Conservation (phyloP, 116 monocot genomes). For the Phalaenopsis hybrid region DNA sequence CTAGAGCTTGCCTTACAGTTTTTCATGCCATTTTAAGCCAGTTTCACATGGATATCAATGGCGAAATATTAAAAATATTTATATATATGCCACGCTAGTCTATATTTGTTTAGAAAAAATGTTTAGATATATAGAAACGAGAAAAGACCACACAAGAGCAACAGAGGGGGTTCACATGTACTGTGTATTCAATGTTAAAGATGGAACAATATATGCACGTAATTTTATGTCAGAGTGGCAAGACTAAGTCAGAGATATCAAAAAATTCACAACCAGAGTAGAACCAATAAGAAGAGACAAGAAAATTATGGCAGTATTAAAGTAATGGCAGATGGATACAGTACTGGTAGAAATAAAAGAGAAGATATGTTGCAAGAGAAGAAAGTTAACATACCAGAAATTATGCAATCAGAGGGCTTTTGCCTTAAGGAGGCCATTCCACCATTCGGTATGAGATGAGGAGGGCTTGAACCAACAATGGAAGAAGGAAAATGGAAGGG, state of each 20-base stretch:
- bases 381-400: constrained; percentile 7
- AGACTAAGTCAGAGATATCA: neutral
- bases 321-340: neutral
- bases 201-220: constrained; percentile 4
- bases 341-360: neutral
- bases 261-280: neutral
- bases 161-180: neutral
- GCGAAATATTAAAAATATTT: too few species aligned
- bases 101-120: neutral
- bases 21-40: neutral
- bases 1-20: neutral
- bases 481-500: constrained; percentile 20
- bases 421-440: neutral
- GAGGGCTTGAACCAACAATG: neutral
- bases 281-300: neutral
- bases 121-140: neutral
- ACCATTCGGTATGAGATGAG: neutral
- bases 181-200: neutral
- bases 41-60: neutral
- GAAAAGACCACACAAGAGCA: constrained; percentile 1
- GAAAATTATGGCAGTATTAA: neutral
- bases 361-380: neutral
- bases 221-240: constrained; percentile 7
- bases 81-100: neutral
- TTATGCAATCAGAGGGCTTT: neutral